Base-by-base conservation (phyloP, 345 rosid genomes). In the Dipteronia dyeriana region DNA sequence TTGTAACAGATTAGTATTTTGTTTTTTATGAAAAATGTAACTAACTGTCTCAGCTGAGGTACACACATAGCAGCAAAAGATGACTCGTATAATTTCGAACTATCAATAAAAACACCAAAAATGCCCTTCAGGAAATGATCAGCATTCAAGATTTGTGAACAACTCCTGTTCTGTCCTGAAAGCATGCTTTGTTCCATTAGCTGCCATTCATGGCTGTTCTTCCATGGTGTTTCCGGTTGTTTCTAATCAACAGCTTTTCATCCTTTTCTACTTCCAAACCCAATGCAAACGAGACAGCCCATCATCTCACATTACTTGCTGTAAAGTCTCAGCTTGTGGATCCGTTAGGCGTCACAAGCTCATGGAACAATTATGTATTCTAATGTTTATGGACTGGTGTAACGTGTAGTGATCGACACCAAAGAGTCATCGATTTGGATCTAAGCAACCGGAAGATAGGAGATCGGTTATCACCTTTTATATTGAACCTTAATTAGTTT, bases 181-280 rank as follows among this genome's bases (percentile, higher is more conserved):
- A 20, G 3, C 51, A 56, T 29, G 5, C 49, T 56, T 14, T 29
- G 34, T 56, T 17, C 26, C 8, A 34, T 7, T 29, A 54, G 2
- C 26, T 31, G 16, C 9, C 25, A 25, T 1, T n/a, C 56, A 51
- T 14, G 56, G n/a, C 75, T 64, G 3, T 64, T 53, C 7, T 53
- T 5, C 31, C 7, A 20, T 39, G 19, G 75, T 56, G 53, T 62
- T 13, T 51, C 41, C 3, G 25, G 25, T 73, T 43, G 22, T 16
- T 73, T 56, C 76, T 73, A 5, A 11, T 16, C 25, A 29, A 22
- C 49, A 45, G 68, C 43, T 34, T 56, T 75, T 60, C 49, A n/a
- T 2, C 29, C 14, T 51, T 4, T 49, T 0, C 47, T 22, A 10
- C 34, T 51, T 1, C 56, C 53, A 47, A 12, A 13, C 53, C 12